Evolutionary conservation across 208 protist species (phyloP).

Genomic region (Crithidia thermophila): DNA sequence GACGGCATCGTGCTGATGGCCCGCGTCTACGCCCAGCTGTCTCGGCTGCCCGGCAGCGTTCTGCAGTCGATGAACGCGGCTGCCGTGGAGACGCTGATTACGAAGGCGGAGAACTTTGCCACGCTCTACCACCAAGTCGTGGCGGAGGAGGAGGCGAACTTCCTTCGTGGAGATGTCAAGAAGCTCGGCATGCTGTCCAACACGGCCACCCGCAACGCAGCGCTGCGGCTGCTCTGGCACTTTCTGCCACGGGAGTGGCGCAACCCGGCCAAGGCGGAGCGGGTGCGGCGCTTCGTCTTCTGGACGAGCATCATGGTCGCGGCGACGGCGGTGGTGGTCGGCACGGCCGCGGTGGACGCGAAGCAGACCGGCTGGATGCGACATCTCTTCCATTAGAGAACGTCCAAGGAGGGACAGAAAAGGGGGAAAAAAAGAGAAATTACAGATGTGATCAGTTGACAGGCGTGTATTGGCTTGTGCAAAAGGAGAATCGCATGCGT

Average conservation of each 20-base stretch:
- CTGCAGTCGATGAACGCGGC: conserved; percentile 36
- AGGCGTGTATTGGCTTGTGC: no score
- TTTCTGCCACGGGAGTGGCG: conserved; percentile 80
- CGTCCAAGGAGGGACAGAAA: no score
- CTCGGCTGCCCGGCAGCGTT: conserved; percentile 42
- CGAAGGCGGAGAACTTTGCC: conserved; percentile 30
- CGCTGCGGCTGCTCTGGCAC: conserved; percentile 67
- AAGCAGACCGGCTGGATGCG: conserved; percentile 19
- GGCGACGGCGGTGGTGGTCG: conserved; percentile 32
- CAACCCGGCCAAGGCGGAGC: conserved; percentile 42
- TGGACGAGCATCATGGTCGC: conserved; percentile 35
- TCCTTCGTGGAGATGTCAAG: conserved; percentile 57
- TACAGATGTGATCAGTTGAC: no score
- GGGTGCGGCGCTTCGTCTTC: conserved; percentile 26
- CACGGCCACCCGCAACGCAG: conserved; percentile 64
- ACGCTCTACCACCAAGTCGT: conserved; percentile 35
- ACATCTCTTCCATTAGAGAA: conserved; percentile 15
- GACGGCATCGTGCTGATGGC: conserved; percentile 73
- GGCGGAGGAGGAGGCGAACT: conserved; percentile 39
- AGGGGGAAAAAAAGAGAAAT: no score
- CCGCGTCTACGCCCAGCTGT: conserved; percentile 64
- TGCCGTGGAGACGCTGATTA: conserved; percentile 47
- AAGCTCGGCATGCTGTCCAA: conserved; percentile 66
- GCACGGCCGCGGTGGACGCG: conserved; percentile 15
- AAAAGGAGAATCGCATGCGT: no score